A percentile compares a stretch with the other conserved stretches of the same genome.
Evolutionary conservation across 371 early-diverging fungal genomes (phyloP).

Genomic region (Mortierella sp.): DNA sequence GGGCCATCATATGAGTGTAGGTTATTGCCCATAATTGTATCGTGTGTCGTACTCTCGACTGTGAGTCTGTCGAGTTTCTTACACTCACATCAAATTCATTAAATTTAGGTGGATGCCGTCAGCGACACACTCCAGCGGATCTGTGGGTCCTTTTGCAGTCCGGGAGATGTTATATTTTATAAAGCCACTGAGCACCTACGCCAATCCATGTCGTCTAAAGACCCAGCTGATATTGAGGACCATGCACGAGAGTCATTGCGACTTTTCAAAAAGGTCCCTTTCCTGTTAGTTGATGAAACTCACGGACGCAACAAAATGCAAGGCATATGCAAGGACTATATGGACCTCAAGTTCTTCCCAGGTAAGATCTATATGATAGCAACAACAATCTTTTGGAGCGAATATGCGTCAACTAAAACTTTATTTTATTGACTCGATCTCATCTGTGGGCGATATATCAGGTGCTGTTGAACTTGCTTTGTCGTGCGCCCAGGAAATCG

Average conservation of each 20-base stretch:
- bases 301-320: slow-evolving; percentile 66
- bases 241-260: slow-evolving; percentile 71
- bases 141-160: slow-evolving; percentile 81
- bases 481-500: slow-evolving; percentile 74
- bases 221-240: slow-evolving; percentile 61
- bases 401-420: not conserved
- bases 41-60: not conserved
- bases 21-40: slow-evolving; percentile 1
- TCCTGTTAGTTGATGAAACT: slow-evolving; percentile 49
- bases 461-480: slow-evolving; percentile 80
- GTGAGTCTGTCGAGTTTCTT: slow-evolving; percentile 8
- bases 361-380: slow-evolving; percentile 10
- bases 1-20: slow-evolving; percentile 65
- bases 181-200: slow-evolving; percentile 76
- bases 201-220: slow-evolving; percentile 59
- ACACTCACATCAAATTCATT: not conserved
- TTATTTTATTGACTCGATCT: not conserved
- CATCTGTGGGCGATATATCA: not conserved
- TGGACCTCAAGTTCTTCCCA: slow-evolving; percentile 62
- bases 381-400: not conserved
- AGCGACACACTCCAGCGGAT: slow-evolving; percentile 70
- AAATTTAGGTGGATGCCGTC: slow-evolving; percentile 58
- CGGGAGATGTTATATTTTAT: slow-evolving; percentile 81
- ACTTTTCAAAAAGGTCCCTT: slow-evolving; percentile 66
- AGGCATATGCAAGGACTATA: slow-evolving; percentile 70